These are phyloP conservation scores for Umbellularia californica DNA, from an alignment of 164 flowering plant genomes.

Conservation along the genomic window DNA sequence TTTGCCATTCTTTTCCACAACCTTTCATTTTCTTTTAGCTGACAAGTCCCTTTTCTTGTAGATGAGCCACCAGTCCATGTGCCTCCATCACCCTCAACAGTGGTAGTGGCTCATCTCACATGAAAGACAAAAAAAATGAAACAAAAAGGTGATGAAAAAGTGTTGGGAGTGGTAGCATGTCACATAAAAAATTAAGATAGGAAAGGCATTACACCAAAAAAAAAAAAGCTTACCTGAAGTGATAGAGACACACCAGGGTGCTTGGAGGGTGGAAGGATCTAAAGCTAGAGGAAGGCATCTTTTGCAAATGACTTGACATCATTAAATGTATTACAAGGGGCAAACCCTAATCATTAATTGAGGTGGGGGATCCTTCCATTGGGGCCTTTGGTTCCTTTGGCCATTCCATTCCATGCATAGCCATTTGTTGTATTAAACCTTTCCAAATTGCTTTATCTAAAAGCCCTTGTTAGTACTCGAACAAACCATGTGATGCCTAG, in stretches of 20 bases:
- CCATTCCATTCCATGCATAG: slow-evolving; percentile 7
- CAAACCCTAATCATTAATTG: slow-evolving; percentile 12
- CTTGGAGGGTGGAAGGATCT: slow-evolving; percentile 11
- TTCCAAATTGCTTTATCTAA: slow-evolving; percentile 8
- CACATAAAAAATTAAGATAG: slow-evolving; percentile 17
- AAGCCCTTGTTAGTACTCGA: slow-evolving; percentile 3
- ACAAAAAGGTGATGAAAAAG: slow-evolving; percentile 18
- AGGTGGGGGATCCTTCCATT: slow-evolving; percentile 7
- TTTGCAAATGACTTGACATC: slow-evolving; percentile 2
- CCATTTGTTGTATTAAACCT: slow-evolving; percentile 1
- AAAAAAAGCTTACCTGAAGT: slow-evolving; percentile 3
- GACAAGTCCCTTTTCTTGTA: slow-evolving; percentile 24
- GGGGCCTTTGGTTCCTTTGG: slow-evolving; percentile 5
- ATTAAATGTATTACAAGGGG: slow-evolving; percentile 2
- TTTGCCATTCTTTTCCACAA: slow-evolving; percentile 16
- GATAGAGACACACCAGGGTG: slow-evolving; percentile 10
- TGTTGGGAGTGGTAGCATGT: slow-evolving; percentile 16
- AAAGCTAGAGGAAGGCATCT: slow-evolving; percentile 1
- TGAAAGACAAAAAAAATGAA: slow-evolving; percentile 42
- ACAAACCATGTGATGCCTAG: slow-evolving; percentile 12
- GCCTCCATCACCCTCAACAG: slow-evolving; percentile 39
- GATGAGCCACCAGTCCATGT: slow-evolving; percentile 41
- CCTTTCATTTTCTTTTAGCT: slow-evolving; percentile 27
- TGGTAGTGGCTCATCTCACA: slow-evolving; percentile 36
- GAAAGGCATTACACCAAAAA: slow-evolving; percentile 12